Conservation (phyloP, 495 filamentous ascomycete genomes). For the Trichoderma erinaceum region DNA sequence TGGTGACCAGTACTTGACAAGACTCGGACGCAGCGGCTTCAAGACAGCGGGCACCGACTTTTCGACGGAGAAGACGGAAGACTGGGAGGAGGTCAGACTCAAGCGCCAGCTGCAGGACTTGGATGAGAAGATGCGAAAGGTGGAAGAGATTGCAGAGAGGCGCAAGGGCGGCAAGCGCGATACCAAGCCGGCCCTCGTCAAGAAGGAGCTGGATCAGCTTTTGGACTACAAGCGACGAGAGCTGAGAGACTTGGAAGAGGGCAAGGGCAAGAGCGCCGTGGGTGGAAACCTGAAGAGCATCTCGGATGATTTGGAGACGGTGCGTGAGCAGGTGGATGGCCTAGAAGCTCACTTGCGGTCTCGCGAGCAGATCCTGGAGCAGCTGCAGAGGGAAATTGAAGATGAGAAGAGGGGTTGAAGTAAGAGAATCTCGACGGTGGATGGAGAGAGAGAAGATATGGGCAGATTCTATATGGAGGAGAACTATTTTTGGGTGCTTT, state of each 20-base stretch:
- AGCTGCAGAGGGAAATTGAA: conserved; percentile 54
- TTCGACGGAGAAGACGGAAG: conserved; percentile 62
- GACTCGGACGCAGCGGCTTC: conserved; percentile 73
- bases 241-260: conserved; percentile 68
- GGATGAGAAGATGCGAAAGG: conserved; percentile 72
- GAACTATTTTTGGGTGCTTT: neutral
- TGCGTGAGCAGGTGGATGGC: conserved; percentile 69
- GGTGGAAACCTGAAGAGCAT: conserved; percentile 57
- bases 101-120: conserved; percentile 86
- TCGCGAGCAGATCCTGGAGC: conserved; percentile 52
- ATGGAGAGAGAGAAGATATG: neutral
- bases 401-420: conserved; percentile 49
- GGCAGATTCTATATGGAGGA: no score
- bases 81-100: conserved; percentile 95
- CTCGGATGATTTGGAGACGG: conserved; percentile 62
- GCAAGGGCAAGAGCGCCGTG: conserved; percentile 56
- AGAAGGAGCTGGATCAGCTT: conserved; percentile 86
- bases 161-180: conserved; percentile 53
- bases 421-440: neutral
- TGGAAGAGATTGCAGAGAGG: conserved; percentile 59
- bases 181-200: conserved; percentile 75
- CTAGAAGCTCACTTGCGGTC: conserved; percentile 59
- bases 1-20: conserved; percentile 89
- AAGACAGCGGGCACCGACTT: conserved; percentile 82
- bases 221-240: conserved; percentile 70